These are phyloP conservation scores for Blastobotrys terrestris DNA, from an alignment of 805 yeast genomes.

Conservation along the genomic window DNA sequence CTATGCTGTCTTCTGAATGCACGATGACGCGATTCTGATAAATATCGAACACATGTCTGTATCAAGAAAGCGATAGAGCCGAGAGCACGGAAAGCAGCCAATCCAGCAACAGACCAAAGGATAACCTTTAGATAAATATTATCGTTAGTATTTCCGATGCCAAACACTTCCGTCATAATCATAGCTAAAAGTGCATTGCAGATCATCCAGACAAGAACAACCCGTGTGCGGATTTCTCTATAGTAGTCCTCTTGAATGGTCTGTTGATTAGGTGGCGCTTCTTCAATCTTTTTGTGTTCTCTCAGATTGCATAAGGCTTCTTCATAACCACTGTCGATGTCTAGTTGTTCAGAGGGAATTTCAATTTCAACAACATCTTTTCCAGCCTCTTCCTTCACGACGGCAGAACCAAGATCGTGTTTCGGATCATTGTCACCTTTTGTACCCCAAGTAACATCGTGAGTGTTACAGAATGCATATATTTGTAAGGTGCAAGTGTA, in stretches of 20 bases:
- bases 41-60: slow-evolving; percentile 28
- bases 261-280: slow-evolving; percentile 35
- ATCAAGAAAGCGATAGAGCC: slow-evolving; percentile 73
- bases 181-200: slow-evolving; percentile 74
- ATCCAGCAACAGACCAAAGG: slow-evolving; percentile 85
- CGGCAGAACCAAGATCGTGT: slow-evolving; percentile 71
- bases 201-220: slow-evolving; percentile 92
- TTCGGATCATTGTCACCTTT: slow-evolving; percentile 82
- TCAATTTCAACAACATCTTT: slow-evolving; percentile 79
- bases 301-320: slow-evolving; percentile 68
- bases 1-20: slow-evolving; percentile 4
- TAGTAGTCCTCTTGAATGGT: slow-evolving; percentile 69
- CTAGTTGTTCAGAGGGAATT: slow-evolving; percentile 59
- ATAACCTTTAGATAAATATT: slow-evolving; percentile 79
- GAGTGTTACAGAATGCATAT: slow-evolving; percentile 96
- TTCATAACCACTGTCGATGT: slow-evolving; percentile 76
- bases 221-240: slow-evolving; percentile 89
- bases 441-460: slow-evolving; percentile 99
- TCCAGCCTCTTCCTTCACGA: slow-evolving; percentile 75
- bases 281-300: slow-evolving; percentile 58
- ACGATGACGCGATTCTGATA: slow-evolving; percentile 12
- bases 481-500: slow-evolving; percentile 90
- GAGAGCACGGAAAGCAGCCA: slow-evolving; percentile 72
- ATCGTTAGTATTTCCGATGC: slow-evolving; percentile 54
- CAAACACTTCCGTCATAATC: slow-evolving; percentile 80